These are phyloP conservation scores for Waltiozyma sp. DNA, from an alignment of 1,139 yeast species.

Conservation along the genomic window DNA sequence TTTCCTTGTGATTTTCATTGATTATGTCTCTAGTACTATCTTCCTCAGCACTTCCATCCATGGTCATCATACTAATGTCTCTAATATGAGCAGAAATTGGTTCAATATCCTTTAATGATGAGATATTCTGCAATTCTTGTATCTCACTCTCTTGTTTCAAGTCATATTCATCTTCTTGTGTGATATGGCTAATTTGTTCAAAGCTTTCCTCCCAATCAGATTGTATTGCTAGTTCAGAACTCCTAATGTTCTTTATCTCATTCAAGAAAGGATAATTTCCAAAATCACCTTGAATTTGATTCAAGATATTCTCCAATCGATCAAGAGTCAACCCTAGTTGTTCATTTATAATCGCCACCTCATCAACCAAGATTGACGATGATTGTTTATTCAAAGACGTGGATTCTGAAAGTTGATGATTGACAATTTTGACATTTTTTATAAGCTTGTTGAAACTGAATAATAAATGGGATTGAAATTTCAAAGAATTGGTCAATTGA, in stretches of 20 bases:
- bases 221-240: background rate
- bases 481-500: background rate
- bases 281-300: background rate
- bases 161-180: background rate
- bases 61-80: no score
- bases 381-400: background rate
- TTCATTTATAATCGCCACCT: background rate
- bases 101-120: background rate
- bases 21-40: no score
- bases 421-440: background rate
- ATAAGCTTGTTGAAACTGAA: background rate
- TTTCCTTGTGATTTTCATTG: no score
- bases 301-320: background rate
- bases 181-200: background rate
- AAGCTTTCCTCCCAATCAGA: background rate
- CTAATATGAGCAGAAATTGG: no score
- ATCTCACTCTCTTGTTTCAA: no score
- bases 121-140: background rate
- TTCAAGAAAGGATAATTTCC: background rate
- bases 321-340: background rate
- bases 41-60: no score
- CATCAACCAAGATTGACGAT: background rate
- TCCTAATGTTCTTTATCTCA: background rate
- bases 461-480: background rate
- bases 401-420: background rate